phyloP scores from a whole-genome alignment of 2,329 filamentous ascomycete genomes.

The Pseudomassariella vexata region DNA sequence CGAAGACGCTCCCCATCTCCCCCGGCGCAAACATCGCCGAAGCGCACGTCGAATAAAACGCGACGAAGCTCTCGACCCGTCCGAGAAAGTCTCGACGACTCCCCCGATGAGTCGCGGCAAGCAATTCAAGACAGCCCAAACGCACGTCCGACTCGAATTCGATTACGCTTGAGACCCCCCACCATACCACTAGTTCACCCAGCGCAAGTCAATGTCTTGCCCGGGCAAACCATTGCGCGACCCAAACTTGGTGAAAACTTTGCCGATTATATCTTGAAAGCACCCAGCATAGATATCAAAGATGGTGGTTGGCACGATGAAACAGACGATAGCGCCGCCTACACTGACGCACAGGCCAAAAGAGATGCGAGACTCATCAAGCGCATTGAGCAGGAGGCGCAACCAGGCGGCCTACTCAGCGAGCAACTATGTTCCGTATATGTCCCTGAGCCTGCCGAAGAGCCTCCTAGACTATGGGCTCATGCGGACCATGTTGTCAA shows the following conservation, averaged over 20 bases:
- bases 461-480: slow-evolving; percentile 75
- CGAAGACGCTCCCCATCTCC: slow-evolving; percentile 37
- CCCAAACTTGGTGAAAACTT: slow-evolving; percentile 49
- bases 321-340: slow-evolving; percentile 49
- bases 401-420: slow-evolving; percentile 71
- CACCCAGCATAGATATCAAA: slow-evolving; percentile 46
- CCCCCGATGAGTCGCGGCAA: slow-evolving; percentile 13
- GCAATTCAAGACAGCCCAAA: slow-evolving; percentile 15
- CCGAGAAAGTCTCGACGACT: slow-evolving; percentile 20
- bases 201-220: slow-evolving; percentile 45
- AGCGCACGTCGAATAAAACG: slow-evolving; percentile 32
- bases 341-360: slow-evolving; percentile 56
- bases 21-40: slow-evolving; percentile 28
- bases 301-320: slow-evolving; percentile 49
- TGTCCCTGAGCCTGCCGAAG: slow-evolving; percentile 64
- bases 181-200: slow-evolving; percentile 55
- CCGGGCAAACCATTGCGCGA: slow-evolving; percentile 27
- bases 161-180: slow-evolving; percentile 39
- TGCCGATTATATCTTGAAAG: slow-evolving; percentile 50
- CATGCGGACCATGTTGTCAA: slow-evolving; percentile 79
- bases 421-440: slow-evolving; percentile 65
- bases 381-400: slow-evolving; percentile 65
- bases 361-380: slow-evolving; percentile 66
- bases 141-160: slow-evolving; percentile 33
- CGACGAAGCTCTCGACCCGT: slow-evolving; percentile 36